Base-by-base conservation (phyloP, 208 protist species). In the Wallacemonas rigidus region DNA sequence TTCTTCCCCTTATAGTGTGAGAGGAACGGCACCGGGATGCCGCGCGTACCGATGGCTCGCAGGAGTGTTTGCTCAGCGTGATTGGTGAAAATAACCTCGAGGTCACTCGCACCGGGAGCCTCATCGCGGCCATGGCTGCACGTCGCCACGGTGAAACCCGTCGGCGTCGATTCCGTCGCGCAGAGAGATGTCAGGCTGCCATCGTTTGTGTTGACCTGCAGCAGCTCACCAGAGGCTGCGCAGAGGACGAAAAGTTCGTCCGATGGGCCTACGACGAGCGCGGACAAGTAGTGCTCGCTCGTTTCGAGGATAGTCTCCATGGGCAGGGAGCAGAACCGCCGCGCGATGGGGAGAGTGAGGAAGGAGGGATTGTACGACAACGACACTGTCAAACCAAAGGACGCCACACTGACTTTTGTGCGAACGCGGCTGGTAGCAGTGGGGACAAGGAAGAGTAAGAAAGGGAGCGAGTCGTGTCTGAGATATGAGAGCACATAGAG, bases 241-340 rank as follows among this genome's bases (percentile, higher is more conserved):
- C 87, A 89, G 17, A 87, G 67, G n/a, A 68, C 75, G 73, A 82
- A 83, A 1, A 92, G 67, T 48, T 78, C 60, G 58, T 68, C 73
- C 35, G 72, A 47, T n/a, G 67, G n/a, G 1, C 58, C 67, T 3
- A 53, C 54, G 1, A 78, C 74, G 8, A 88, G 11, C 4, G 80
- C 69, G 8, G 79, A 85, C 36, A 88, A 58, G 57, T 80, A 78
- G 53, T 82, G 77, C 43, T 76, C 77, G 2, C 47, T 68, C 9
- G 80, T 64, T 61, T 88, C 73, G 0, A 78, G 72, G 4, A 90
- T 57, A 45, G 81, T 47, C 60, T 92, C 77, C 84, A 90, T 88
- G 14, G 2, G 26, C 26, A 26, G 26, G 26, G 26, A 26, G 26
- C 26, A 26, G 26, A 26, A 26, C 26, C 26, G 26, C 26, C 26